phyloP scores from a whole-genome alignment of 495 filamentous ascomycete species.

The Platismatia glauca region DNA sequence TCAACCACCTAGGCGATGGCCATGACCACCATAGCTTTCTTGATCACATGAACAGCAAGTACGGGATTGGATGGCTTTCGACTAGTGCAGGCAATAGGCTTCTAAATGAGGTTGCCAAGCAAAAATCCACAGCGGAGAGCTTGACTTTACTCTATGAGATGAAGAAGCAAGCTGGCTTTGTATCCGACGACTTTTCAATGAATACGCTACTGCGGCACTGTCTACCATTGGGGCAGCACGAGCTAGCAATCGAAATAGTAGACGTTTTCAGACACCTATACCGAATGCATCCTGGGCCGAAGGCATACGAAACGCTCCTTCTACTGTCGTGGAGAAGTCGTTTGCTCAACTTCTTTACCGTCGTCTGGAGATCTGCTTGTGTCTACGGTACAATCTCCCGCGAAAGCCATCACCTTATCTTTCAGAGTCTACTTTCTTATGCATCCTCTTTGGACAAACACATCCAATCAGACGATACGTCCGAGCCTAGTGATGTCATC shows the following conservation, averaged over 20 bases:
- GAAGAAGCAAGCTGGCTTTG: slow-evolving; percentile 13
- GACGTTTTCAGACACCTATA: slow-evolving; percentile 7
- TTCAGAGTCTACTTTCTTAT: slow-evolving; percentile 12
- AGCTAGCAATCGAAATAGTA: slow-evolving; percentile 15
- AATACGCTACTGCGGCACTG: slow-evolving; percentile 19
- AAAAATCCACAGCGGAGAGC: not conserved
- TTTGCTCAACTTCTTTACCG: slow-evolving; percentile 37
- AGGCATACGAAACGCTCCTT: slow-evolving; percentile 29
- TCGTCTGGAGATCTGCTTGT: slow-evolving; percentile 44
- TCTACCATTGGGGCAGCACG: not conserved
- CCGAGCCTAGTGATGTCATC: not conserved
- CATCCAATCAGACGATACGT: not conserved
- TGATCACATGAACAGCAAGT: slow-evolving; percentile 25
- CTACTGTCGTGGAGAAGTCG: slow-evolving; percentile 32
- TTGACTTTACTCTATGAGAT: slow-evolving; percentile 16
- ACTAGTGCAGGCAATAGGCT: slow-evolving; percentile 31
- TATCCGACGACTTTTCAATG: slow-evolving; percentile 15
- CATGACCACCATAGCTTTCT: slow-evolving; percentile 32
- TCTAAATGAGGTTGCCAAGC: slow-evolving; percentile 26
- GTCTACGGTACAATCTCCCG: slow-evolving; percentile 30
- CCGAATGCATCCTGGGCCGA: slow-evolving; percentile 5
- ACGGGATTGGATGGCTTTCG: slow-evolving; percentile 32
- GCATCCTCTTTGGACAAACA: not conserved
- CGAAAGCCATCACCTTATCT: slow-evolving; percentile 31
- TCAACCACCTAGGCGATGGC: slow-evolving; percentile 24